Conservation (phyloP, 1,284 basidiomycete genomes). For the Sporisorium scitamineum region DNA sequence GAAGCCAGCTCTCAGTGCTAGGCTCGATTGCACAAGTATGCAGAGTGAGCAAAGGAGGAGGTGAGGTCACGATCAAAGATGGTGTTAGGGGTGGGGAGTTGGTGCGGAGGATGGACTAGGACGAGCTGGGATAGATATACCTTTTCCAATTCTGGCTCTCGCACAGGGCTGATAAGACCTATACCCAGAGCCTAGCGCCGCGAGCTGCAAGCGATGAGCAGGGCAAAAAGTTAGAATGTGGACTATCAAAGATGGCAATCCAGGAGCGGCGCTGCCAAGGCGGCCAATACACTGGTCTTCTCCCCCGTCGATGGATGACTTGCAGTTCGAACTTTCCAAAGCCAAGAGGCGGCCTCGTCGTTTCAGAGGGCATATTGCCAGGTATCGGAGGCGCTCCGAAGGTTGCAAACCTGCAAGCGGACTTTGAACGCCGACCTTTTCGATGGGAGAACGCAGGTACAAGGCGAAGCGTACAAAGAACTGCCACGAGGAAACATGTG, state of each 20-base stretch:
- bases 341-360: background rate
- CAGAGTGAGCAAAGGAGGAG: slow-evolving; percentile 15
- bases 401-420: slow-evolving; percentile 3
- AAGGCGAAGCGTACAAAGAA: background rate
- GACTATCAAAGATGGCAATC: background rate
- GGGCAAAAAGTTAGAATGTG: background rate
- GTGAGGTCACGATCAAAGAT: slow-evolving; percentile 1
- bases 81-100: slow-evolving; percentile 5
- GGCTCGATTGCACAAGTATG: slow-evolving; percentile 14
- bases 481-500: background rate
- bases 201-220: background rate
- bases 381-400: slow-evolving; percentile 1
- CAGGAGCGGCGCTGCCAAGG: background rate
- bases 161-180: background rate
- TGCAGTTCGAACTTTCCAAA: background rate
- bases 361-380: background rate
- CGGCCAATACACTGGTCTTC: background rate
- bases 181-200: background rate
- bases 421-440: slow-evolving; percentile 10
- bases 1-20: slow-evolving; percentile 35
- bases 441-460: background rate
- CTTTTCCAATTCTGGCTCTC: background rate
- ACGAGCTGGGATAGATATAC: slow-evolving; percentile 11
- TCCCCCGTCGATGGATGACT: too few relatives aligned
- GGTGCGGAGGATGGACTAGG: background rate